phyloP scores from a whole-genome alignment of 176 grass and related monocot species.

The Ampelocalamus luodianensis region DNA sequence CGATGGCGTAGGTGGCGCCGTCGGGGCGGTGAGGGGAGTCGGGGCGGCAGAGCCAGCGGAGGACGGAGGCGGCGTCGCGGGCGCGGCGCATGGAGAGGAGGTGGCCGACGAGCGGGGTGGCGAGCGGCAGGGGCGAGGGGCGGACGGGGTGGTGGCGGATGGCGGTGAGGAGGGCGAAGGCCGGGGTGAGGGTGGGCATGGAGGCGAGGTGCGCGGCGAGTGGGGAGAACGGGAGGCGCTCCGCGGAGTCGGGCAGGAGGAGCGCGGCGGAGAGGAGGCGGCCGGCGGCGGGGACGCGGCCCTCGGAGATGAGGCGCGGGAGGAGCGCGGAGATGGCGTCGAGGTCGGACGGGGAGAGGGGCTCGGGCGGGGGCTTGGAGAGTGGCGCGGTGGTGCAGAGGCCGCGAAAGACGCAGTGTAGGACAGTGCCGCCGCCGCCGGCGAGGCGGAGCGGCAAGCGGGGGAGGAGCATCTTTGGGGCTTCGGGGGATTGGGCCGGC shows the following conservation, averaged over 20 bases:
- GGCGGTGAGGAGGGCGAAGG: constrained; percentile 55
- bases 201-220: constrained; percentile 57
- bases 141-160: constrained; percentile 49
- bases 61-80: constrained; percentile 46
- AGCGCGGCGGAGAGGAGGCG: constrained; percentile 39
- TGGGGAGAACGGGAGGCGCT: constrained; percentile 44
- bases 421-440: not conserved
- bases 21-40: constrained; percentile 49
- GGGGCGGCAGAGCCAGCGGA: constrained; percentile 64
- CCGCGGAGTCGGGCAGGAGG: constrained; percentile 42
- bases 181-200: constrained; percentile 46
- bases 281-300: constrained; percentile 28
- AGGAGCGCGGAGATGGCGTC: constrained; percentile 46
- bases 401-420: not conserved
- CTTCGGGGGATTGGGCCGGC: not conserved
- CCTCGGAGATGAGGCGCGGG: constrained; percentile 42
- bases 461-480: constrained; percentile 16
- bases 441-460: not conserved
- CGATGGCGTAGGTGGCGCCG: constrained; percentile 36
- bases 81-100: constrained; percentile 49
- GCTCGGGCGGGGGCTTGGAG: constrained; percentile 2
- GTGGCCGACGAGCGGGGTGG: constrained; percentile 46
- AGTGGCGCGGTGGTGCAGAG: constrained; percentile 12
- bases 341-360: constrained; percentile 48
- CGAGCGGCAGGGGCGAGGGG: constrained; percentile 51